A percentile compares a stretch with the other conserved stretches of the same genome.
Evolutionary conservation across 2,329 filamentous ascomycete species (phyloP).

Genomic region (Trichoderma sp.): DNA sequence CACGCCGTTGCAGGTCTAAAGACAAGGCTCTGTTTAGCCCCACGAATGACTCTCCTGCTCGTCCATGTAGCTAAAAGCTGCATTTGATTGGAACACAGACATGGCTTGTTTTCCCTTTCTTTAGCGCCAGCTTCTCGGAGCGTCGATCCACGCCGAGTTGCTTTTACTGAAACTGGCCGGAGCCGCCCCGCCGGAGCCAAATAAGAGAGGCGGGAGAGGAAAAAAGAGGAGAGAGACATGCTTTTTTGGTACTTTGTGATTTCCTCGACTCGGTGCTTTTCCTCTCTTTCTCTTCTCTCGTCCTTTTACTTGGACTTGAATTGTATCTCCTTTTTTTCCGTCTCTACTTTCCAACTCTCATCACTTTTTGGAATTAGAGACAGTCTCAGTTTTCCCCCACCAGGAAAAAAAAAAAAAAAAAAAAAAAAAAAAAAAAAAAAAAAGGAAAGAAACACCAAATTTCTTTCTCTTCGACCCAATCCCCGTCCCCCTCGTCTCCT

Average conservation of each 20-base stretch:
- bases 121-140: conserved; percentile 4
- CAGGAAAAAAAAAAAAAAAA: not conserved
- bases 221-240: conserved; percentile 1
- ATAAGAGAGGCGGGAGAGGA: not conserved
- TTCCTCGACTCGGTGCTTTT: not conserved
- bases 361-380: not conserved
- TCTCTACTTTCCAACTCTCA: not conserved
- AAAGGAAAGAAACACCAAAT: not conserved
- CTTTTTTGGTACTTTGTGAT: not conserved
- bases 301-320: not conserved
- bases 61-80: not conserved
- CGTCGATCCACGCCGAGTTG: conserved; percentile 14
- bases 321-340: not conserved
- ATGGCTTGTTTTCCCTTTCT: not conserved
- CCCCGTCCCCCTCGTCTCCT: not conserved
- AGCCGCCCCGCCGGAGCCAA: conserved; percentile 11
- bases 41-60: not conserved
- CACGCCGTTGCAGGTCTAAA: not conserved
- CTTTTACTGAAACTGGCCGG: conserved; percentile 9
- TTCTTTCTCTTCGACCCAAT: not conserved
- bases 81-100: not conserved
- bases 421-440: not conserved
- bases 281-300: not conserved
- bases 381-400: not conserved
- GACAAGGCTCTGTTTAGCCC: not conserved